phyloP scores from a whole-genome alignment of 208 protist species.

The Crithidia acanthocephali region DNA sequence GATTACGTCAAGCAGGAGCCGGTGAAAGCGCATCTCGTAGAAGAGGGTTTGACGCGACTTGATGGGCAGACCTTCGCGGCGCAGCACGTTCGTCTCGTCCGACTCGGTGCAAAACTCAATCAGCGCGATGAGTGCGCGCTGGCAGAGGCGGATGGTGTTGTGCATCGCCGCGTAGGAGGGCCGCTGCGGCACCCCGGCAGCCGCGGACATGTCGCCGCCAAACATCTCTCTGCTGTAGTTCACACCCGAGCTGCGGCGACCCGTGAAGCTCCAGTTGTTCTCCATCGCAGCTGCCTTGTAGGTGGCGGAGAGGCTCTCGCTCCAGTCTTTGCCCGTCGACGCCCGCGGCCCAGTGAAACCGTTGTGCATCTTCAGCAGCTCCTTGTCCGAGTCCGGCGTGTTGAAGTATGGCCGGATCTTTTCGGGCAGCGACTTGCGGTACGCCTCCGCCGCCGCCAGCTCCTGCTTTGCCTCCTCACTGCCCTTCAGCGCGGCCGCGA shows the following conservation, averaged over 20 bases:
- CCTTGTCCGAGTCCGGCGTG: slow-evolving; percentile 30
- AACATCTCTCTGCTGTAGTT: background rate
- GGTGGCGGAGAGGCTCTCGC: background rate
- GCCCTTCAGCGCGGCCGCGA: slow-evolving; percentile 26
- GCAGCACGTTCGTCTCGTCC: slow-evolving; percentile 54
- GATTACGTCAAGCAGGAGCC: slow-evolving; percentile 78
- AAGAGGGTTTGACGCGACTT: slow-evolving; percentile 67
- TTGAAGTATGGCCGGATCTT: slow-evolving; percentile 26
- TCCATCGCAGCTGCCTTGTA: background rate
- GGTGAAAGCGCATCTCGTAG: slow-evolving; percentile 68
- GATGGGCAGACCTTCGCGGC: slow-evolving; percentile 59
- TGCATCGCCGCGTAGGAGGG: slow-evolving; percentile 21
- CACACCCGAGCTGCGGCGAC: background rate
- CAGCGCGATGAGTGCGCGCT: slow-evolving; percentile 56
- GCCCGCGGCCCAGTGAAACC: background rate
- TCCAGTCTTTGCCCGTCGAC: background rate
- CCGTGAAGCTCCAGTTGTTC: slow-evolving; percentile 5
- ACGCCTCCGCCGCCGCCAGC: slow-evolving; percentile 18
- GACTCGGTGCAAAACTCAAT: slow-evolving; percentile 68
- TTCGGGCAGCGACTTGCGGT: slow-evolving; percentile 10
- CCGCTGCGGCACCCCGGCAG: background rate
- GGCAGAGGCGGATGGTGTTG: slow-evolving; percentile 49
- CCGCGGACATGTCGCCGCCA: background rate
- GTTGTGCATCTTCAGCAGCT: slow-evolving; percentile 24
- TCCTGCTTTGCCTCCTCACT: slow-evolving; percentile 18